Evolutionary conservation across 2,329 filamentous ascomycete genomes (phyloP).

Genomic region (Aspergillus sergii): DNA sequence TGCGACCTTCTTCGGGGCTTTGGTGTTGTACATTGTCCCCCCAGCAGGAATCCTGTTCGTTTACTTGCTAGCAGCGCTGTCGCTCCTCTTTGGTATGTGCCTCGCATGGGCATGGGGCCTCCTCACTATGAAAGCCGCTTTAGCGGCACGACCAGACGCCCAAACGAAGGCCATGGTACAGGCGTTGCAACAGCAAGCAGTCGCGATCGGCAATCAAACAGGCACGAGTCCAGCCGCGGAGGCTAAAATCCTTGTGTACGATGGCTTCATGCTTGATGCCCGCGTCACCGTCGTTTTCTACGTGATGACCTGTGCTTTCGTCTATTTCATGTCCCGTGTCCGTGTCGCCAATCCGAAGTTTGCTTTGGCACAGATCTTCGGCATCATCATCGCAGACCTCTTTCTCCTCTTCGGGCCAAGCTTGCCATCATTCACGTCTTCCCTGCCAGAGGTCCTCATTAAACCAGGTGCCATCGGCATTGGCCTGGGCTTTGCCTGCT

Average conservation of each 20-base stretch:
- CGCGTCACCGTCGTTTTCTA: slow-evolving; percentile 42
- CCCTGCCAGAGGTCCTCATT: slow-evolving; percentile 42
- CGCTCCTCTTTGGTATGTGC: slow-evolving; percentile 50
- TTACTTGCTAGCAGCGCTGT: slow-evolving; percentile 46
- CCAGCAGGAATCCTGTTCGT: slow-evolving; percentile 50
- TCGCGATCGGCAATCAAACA: slow-evolving; percentile 35
- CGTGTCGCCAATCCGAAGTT: slow-evolving; percentile 51
- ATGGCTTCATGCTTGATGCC: slow-evolving; percentile 52
- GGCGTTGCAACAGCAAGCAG: slow-evolving; percentile 35
- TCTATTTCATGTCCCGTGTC: slow-evolving; percentile 49
- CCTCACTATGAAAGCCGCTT: slow-evolving; percentile 51
- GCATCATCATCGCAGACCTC: slow-evolving; percentile 49
- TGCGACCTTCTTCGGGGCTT: slow-evolving; percentile 50
- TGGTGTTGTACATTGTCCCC: slow-evolving; percentile 49
- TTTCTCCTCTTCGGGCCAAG: slow-evolving; percentile 49
- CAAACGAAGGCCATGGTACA: slow-evolving; percentile 38
- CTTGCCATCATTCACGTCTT: slow-evolving; percentile 43
- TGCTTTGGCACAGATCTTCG: slow-evolving; percentile 50
- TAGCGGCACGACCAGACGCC: slow-evolving; percentile 43
- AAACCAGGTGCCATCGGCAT: slow-evolving; percentile 51
- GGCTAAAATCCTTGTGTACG: slow-evolving; percentile 41
- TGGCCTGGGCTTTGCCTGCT: slow-evolving; percentile 47
- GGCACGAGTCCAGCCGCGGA: slow-evolving; percentile 33
- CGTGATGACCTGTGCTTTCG: slow-evolving; percentile 45
- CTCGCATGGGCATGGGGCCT: slow-evolving; percentile 54